phyloP scores from a whole-genome alignment of 768 basidiomycete species.

The Asterophora parasitica region DNA sequence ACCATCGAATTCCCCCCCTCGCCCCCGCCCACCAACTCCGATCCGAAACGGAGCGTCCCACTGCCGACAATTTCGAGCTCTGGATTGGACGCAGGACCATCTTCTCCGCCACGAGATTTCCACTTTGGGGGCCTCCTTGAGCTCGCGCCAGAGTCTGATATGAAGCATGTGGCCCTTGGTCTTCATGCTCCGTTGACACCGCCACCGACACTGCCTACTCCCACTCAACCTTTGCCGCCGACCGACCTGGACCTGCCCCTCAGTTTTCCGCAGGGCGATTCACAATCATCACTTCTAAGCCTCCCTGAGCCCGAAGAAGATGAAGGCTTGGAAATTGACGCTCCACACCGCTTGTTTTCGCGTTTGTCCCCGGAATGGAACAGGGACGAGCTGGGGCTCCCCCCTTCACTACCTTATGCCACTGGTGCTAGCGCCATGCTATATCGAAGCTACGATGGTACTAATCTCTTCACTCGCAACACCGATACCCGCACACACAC shows the following conservation, averaged over 20 bases:
- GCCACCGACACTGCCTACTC: constrained; percentile 36
- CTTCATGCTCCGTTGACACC: constrained; percentile 33
- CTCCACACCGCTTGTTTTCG: constrained; percentile 5
- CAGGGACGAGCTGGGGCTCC: constrained; percentile 3
- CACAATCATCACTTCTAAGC: constrained; percentile 6
- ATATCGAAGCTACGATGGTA: background rate
- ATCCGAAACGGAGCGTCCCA: constrained; percentile 23
- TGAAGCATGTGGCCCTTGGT: constrained; percentile 25
- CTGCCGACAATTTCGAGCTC: constrained; percentile 17
- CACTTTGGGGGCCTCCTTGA: constrained; percentile 26
- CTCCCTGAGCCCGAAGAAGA: constrained; percentile 1
- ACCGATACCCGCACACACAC: too few relatives aligned
- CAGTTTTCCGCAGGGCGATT: constrained; percentile 12
- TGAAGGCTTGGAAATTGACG: background rate
- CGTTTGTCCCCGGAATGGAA: constrained; percentile 18
- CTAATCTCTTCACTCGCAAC: background rate
- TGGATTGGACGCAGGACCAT: constrained; percentile 3
- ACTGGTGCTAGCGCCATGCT: constrained; percentile 1
- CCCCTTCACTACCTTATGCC: constrained; percentile 5
- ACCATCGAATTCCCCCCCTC: constrained; percentile 15
- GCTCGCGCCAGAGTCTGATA: constrained; percentile 23
- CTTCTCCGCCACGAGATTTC: background rate
- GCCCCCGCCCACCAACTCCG: constrained; percentile 23
- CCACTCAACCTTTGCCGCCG: constrained; percentile 32
- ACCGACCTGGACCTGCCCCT: constrained; percentile 20